phyloP scores from a whole-genome alignment of 2,329 filamentous ascomycete genomes.

The Calonectria naviculata region DNA sequence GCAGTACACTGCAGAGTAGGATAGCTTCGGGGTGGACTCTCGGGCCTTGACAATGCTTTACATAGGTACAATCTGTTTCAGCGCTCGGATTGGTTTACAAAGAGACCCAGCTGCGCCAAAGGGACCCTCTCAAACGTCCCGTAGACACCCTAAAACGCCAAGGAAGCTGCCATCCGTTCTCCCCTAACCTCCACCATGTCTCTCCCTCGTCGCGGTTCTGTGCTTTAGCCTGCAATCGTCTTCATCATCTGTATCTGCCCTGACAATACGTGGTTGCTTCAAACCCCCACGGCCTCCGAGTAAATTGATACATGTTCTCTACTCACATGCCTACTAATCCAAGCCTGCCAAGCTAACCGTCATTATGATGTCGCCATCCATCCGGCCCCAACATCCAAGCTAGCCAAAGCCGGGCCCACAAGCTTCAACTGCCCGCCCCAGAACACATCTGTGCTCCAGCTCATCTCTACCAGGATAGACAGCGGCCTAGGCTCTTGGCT shows the following conservation, averaged over 20 bases:
- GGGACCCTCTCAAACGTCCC: not conserved
- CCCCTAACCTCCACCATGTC: constrained; percentile 14
- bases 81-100: not conserved
- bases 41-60: not conserved
- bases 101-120: not conserved
- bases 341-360: not conserved
- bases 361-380: not conserved
- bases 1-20: not conserved
- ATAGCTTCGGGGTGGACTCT: not conserved
- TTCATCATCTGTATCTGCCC: not conserved
- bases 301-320: not conserved
- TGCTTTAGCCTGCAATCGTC: not conserved
- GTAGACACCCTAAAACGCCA: not conserved
- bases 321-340: not conserved
- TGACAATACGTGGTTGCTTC: not conserved
- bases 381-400: constrained; percentile 6
- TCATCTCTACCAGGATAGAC: not conserved
- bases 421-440: not conserved
- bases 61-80: constrained; percentile 2
- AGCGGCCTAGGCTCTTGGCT: not conserved
- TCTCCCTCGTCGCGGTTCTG: not conserved
- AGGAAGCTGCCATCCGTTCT: not conserved
- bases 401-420: not conserved
- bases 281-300: not conserved
- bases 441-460: not conserved